Base-by-base conservation (phyloP, 768 basidiomycete genomes). In the Pulveroboletus ravenelii region DNA sequence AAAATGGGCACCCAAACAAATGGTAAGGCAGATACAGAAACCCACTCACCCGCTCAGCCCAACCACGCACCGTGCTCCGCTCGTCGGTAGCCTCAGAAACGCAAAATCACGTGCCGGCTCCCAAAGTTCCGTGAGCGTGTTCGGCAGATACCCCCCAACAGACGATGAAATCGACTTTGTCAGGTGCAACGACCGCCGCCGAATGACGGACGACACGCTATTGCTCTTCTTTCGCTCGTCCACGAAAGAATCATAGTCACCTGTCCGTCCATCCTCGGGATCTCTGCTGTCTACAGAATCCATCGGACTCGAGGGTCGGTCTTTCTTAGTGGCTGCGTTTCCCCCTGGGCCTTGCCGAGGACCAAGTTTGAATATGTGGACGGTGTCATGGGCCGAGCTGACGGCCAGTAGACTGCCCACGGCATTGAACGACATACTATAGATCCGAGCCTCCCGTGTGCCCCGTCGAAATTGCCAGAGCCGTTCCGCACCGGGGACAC, bases 81-180 rank as follows among this genome's bases (percentile, higher is more conserved):
- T 72, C 6, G 83, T 78, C 45, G 93, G 92, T 20, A 99, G 68
- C 62, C 89, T 83, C 51, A 95, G 71, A 65, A 80, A 94, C 1
- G 95, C 96, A 64, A 98, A 98, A 63, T 96, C 95, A 7, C 95
- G 76, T 32, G 90, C 78, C 0, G 96, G 96, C 60, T 98, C 96
- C 93, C 94, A 99, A 72, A 98, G 83, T 65, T 96, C 95, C 17
- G 93, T 90, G 41, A 98, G 68, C 1, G 90, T 85, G 56, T 85
- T 88, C 0, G 95, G 95, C 1, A 93, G 76, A 61, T 92, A 92
- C 0, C 85, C 86, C 14, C 92, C 89, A 15, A 92, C 75, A 4
- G 87, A 85, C n/a, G 84, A 76, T 1, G 89, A 85, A 38, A 93
- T 65, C 41, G 76, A 79, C 61, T 87, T 85, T 3, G 88, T 86